These are phyloP conservation scores for Chalciporus chontae DNA, from an alignment of 768 basidiomycete species.

Conservation along the genomic window DNA sequence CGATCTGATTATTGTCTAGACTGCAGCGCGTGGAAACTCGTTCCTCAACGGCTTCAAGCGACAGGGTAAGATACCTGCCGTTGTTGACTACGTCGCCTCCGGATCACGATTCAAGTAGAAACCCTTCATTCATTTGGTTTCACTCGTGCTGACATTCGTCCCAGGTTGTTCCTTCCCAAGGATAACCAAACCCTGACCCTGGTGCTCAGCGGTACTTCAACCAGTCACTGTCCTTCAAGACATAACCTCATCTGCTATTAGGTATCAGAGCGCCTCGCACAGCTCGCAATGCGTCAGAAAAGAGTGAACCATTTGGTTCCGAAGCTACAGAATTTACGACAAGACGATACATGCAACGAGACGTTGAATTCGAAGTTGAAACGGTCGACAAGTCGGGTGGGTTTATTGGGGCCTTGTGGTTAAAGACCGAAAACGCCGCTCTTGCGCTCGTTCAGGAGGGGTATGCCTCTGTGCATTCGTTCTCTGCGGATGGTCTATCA, in stretches of 20 bases:
- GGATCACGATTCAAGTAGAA: slow-evolving; percentile 93
- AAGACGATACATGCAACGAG: slow-evolving; percentile 86
- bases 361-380: slow-evolving; percentile 91
- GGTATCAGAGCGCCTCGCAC: slow-evolving; percentile 90
- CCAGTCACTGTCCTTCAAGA: neutral
- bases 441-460: slow-evolving; percentile 83
- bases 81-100: slow-evolving; percentile 91
- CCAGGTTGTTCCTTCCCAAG: slow-evolving; percentile 77
- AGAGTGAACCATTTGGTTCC: slow-evolving; percentile 82
- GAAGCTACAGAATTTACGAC: slow-evolving; percentile 82
- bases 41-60: slow-evolving; percentile 93
- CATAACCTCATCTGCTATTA: slow-evolving; percentile 27
- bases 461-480: slow-evolving; percentile 81
- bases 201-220: slow-evolving; percentile 72
- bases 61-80: slow-evolving; percentile 72
- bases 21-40: slow-evolving; percentile 69
- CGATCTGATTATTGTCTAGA: slow-evolving; percentile 35
- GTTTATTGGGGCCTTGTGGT: slow-evolving; percentile 85
- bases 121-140: neutral
- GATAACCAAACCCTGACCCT: slow-evolving; percentile 93
- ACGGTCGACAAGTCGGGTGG: slow-evolving; percentile 92
- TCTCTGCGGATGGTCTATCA: slow-evolving; percentile 78
- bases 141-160: slow-evolving; percentile 1
- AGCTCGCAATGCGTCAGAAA: slow-evolving; percentile 76
- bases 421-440: slow-evolving; percentile 85